Evolutionary conservation across 331 rosid species (phyloP), one percentile per base, ranked within the genome.

Genomic region (Malus hybrid): DNA sequence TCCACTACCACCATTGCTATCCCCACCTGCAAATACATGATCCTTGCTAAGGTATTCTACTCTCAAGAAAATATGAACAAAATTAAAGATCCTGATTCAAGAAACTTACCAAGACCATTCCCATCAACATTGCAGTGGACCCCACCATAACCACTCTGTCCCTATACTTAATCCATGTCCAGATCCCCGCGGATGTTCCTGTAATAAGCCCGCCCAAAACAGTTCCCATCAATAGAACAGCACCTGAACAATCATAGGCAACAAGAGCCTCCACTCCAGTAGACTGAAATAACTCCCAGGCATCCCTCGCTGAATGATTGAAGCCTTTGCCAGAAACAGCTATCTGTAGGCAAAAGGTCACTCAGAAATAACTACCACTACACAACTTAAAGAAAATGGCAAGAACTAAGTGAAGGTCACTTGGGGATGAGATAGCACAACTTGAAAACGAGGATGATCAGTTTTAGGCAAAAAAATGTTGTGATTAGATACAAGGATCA

Each of bases 281-380:
- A 81, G 97, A 93, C 83, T 94, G 97, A 79, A 91, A 91, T 70
- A 94, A 80, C 82, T 94, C 98, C 98, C 98, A 94, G 1, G 98
- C 98, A 86, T 94, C 98, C 89, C 97, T 91, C 0, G 97, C 98
- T 63, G 98, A 91, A 74, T 60, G 95, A 81, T 94, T 94, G 79
- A 94, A 94, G 82, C 90, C 83, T 87, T 94, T 91, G 9, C 98
- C 98, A 83, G 86, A 85, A 78, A 94, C 95, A 73, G 92, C 98
- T 63, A 94, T 94, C 97, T 94, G 91, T 54, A 81, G 54, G 20
- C 46, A 70, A 78, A 48, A 46, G 73, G 42, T 68, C 32, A 76
- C 59, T 69, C 62, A 76, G 39, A 28, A 55, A 32, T 63, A 72
- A 78, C 67, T 34, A 18, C 29, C 13, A 4, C 46, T 15, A 65